Evolutionary conservation across 2,329 filamentous ascomycete genomes (phyloP).

Genomic region (Talaromyces sp.): DNA sequence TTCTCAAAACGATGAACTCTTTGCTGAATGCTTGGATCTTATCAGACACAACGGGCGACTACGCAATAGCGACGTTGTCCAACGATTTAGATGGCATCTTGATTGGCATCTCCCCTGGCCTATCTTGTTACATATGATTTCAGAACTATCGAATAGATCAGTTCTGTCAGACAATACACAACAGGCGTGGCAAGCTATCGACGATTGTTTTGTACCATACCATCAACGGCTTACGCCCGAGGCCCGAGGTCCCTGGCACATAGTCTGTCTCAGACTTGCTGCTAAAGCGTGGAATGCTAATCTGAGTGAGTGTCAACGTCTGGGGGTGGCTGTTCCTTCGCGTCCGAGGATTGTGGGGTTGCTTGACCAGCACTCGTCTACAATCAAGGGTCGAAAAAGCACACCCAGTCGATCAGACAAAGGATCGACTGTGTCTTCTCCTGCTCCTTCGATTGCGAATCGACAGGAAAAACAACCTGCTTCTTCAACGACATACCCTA

Average conservation of each 20-base stretch:
- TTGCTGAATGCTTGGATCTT: constrained; percentile 8
- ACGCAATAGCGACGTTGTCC: not conserved
- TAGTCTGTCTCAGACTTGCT: constrained; percentile 10
- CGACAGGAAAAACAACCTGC: not conserved
- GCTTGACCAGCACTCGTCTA: not conserved
- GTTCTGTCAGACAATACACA: constrained; percentile 4
- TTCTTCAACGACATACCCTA: not conserved
- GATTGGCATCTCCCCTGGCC: constrained; percentile 16
- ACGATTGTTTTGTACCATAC: constrained; percentile 3
- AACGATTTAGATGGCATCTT: constrained; percentile 9
- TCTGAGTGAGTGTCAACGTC: not conserved
- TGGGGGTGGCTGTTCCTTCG: not conserved
- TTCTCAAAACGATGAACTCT: constrained; percentile 3
- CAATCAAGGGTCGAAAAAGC: not conserved
- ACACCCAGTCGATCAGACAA: not conserved
- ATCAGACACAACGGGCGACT: constrained; percentile 1
- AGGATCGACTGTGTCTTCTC: not conserved
- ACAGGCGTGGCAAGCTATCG: constrained; percentile 7
- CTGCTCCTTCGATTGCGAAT: not conserved
- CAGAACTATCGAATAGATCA: constrained; percentile 6
- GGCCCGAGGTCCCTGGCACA: constrained; percentile 11
- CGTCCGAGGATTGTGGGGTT: constrained; percentile 7
- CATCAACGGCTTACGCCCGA: constrained; percentile 5
- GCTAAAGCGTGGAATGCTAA: constrained; percentile 12
- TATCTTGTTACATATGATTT: constrained; percentile 6